Conservation (phyloP, 306 rosid species). For the Trifolium fragiferum region DNA sequence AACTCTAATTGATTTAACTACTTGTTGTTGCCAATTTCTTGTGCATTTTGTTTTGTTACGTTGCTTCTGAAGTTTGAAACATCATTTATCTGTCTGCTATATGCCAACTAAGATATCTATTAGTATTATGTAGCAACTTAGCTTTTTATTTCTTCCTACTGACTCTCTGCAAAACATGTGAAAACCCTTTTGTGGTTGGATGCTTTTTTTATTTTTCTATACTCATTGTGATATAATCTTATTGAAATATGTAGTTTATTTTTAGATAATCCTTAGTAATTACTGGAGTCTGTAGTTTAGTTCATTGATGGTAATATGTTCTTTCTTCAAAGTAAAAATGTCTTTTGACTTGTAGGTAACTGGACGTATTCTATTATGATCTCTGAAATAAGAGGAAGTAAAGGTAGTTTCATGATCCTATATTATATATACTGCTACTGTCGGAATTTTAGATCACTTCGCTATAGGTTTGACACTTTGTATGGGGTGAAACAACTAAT, state of each 20-base stretch:
- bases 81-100: slow-evolving; percentile 16
- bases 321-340: slow-evolving; percentile 97
- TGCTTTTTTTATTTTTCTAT: slow-evolving; percentile 8
- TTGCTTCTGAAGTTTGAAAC: slow-evolving; percentile 24
- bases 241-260: slow-evolving; percentile 35
- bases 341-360: slow-evolving; percentile 99
- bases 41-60: slow-evolving; percentile 1
- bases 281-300: slow-evolving; percentile 65
- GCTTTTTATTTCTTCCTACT: slow-evolving; percentile 10
- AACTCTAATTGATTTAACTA: not conserved
- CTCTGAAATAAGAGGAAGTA: slow-evolving; percentile 99
- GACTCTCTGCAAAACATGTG: slow-evolving; percentile 10
- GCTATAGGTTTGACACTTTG: slow-evolving; percentile 52
- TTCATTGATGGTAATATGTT: slow-evolving; percentile 79
- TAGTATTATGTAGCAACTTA: slow-evolving; percentile 6
- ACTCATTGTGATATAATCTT: slow-evolving; percentile 32
- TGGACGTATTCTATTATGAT: slow-evolving; percentile 98
- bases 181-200: slow-evolving; percentile 10
- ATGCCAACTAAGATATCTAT: slow-evolving; percentile 15
- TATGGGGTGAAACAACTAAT: slow-evolving; percentile 37
- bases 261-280: slow-evolving; percentile 48
- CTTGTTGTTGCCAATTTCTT: slow-evolving; percentile 12
- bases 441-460: slow-evolving; percentile 48
- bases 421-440: slow-evolving; percentile 66
- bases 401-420: slow-evolving; percentile 98